Conservation (phyloP, 139 green algal species). For the Tetradesmus obliquus region DNA sequence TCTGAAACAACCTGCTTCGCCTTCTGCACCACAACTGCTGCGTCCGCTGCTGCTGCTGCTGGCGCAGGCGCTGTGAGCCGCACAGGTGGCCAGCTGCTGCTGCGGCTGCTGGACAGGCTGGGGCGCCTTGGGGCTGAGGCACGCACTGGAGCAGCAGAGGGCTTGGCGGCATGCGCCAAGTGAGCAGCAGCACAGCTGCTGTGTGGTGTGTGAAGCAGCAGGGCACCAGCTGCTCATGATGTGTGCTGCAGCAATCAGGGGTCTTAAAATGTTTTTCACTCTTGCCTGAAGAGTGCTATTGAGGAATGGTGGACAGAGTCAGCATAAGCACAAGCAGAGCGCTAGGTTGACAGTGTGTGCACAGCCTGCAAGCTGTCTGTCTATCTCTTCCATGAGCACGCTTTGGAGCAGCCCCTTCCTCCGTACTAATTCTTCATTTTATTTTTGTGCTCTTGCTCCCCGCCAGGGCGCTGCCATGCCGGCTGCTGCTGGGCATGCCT, state of each 20-base stretch:
- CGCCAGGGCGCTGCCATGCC: not conserved
- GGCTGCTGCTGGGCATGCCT: not conserved
- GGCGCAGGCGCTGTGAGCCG: not conserved
- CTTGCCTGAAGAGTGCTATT: no score
- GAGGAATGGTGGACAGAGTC: no score
- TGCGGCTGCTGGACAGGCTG: conserved; percentile 16
- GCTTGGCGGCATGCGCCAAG: conserved; percentile 21
- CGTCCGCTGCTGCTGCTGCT: not conserved
- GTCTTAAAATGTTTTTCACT: no score
- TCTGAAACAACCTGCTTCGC: not conserved
- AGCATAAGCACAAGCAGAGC: no score
- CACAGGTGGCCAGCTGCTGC: conserved; percentile 18
- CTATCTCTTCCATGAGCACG: no score
- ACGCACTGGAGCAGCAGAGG: conserved; percentile 19
- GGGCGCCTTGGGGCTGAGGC: not conserved
- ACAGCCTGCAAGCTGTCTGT: no score
- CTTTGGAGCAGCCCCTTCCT: no score
- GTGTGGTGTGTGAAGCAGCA: not conserved
- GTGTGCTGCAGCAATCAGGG: no score
- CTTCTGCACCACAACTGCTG: not conserved
- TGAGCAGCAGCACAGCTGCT: not conserved
- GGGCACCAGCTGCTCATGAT: no score
- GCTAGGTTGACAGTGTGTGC: no score
- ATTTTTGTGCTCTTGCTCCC: not conserved
- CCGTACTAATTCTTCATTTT: not conserved